phyloP scores from a whole-genome alignment of 441 rosid species.

The Corymbia citriodora region DNA sequence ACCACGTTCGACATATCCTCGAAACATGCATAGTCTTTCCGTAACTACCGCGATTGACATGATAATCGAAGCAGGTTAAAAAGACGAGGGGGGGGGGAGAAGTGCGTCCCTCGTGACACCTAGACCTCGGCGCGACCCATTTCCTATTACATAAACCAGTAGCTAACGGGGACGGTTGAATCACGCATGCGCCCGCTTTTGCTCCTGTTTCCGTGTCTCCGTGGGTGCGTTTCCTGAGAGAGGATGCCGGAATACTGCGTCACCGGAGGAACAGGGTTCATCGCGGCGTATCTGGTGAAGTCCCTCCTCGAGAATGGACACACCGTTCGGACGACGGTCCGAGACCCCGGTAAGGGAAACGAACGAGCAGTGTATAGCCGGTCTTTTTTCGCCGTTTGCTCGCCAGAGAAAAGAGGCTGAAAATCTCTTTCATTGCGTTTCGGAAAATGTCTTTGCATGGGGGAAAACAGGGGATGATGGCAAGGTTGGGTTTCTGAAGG shows the following conservation, averaged over 20 bases:
- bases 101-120: neutral
- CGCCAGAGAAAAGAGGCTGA: neutral
- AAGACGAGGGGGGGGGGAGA: neutral
- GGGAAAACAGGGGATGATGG: constrained; percentile 29
- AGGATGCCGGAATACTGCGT: constrained; percentile 73
- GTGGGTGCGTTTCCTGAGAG: neutral
- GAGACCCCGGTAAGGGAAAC: constrained; percentile 51
- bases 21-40: neutral
- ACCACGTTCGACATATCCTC: neutral
- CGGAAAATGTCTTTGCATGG: neutral
- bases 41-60: neutral
- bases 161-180: neutral
- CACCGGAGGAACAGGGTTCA: constrained; percentile 83
- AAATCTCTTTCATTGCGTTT: neutral
- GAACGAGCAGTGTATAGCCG: neutral
- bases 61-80: neutral
- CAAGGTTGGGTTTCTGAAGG: constrained; percentile 53
- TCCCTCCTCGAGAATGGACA: constrained; percentile 52
- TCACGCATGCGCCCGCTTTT: neutral
- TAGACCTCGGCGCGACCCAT: neutral
- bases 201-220: neutral
- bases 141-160: neutral
- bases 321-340: constrained; percentile 53
- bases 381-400: neutral
- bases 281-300: constrained; percentile 60